Evolutionary conservation across 1,284 basidiomycete genomes (phyloP).

Genomic region (Ustilago cynodontis): DNA sequence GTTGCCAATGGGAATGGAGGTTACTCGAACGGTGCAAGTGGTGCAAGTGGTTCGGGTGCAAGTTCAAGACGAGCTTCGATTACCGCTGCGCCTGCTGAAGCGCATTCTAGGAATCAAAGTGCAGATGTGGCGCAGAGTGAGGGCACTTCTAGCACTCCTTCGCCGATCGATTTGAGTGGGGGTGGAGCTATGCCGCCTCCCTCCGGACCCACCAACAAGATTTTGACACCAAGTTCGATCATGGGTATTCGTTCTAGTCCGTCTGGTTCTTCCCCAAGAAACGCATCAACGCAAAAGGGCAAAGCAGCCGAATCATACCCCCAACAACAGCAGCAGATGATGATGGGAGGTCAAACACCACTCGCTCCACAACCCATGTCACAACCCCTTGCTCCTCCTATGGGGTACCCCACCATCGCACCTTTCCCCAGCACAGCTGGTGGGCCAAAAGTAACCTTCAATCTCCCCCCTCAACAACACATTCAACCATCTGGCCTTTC

Average conservation of each 20-base stretch:
- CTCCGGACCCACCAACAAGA: slow-evolving; percentile 43
- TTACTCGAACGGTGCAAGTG: slow-evolving; percentile 12
- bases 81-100: slow-evolving; percentile 11
- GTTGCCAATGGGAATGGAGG: slow-evolving; percentile 22
- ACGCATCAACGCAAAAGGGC: slow-evolving; percentile 33
- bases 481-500: slow-evolving; percentile 56
- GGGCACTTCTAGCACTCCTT: slow-evolving; percentile 59
- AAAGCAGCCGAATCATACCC: slow-evolving; percentile 27
- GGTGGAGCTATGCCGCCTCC: slow-evolving; percentile 54
- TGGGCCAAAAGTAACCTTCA: slow-evolving; percentile 48
- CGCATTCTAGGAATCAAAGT: slow-evolving; percentile 44
- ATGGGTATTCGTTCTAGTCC: slow-evolving; percentile 62
- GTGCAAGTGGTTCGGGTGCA: slow-evolving; percentile 15
- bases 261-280: neutral
- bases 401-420: slow-evolving; percentile 33
- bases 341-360: slow-evolving; percentile 18
- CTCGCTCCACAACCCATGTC: neutral
- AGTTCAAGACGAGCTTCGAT: slow-evolving; percentile 38
- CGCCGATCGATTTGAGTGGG: slow-evolving; percentile 61
- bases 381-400: slow-evolving; percentile 2
- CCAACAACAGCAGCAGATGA: slow-evolving; percentile 24
- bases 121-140: slow-evolving; percentile 61
- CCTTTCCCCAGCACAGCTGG: slow-evolving; percentile 24
- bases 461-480: slow-evolving; percentile 22
- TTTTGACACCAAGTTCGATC: slow-evolving; percentile 64